Base-by-base conservation (phyloP, 352 stramenopile genomes). In the Phytophthora ramorum region DNA sequence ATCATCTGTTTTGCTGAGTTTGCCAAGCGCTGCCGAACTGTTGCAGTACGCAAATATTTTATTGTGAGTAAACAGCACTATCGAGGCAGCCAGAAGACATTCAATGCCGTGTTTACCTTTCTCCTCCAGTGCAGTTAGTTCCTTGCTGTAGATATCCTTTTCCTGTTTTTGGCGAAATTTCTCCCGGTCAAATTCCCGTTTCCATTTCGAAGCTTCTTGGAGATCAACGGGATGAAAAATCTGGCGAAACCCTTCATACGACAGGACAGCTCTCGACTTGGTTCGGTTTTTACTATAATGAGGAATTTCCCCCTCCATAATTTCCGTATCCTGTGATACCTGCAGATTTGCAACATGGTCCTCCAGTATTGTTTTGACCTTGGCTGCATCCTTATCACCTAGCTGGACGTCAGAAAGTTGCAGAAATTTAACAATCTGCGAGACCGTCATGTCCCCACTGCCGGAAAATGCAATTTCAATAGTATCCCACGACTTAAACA, bases 1-100 rank as follows among this genome's bases (percentile, higher is more conserved):
- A 92, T 68, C 85, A 95, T 90, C 7, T 85, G 77, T 61, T 82
- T 87, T 9, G 87, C 84, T 17, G 87, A 91, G 44, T 81, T 81
- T n/a, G 74, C 76, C 3, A 95, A 66, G n/a, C 87, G 75, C 34
- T 81, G 70, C 17, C 90, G 85, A 45, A 95, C 87, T 89, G 48
- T 37, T 54, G n/a, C 50, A 48, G 1, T 16, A 45, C 1, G 22
- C 19, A 66, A 35, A 24, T 22, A 7, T 45, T 28, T 34, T 19
- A 28, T 30, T 17, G n/a, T 55, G 37, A 63, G 45, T 40, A 46
- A 46, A 13, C 12, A 52, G 12, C 13, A 32, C 10, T 46, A 48
- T 55, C 14, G 38, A 40, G 7, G 8, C 8, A 50, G 7, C 24
- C 41, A 32, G 14, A 20, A 38, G 8, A 46, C n/a, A 34, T 34